Percentiles rank a stretch among this genome's conserved stretches.
These are phyloP conservation scores for Scutellaria minor DNA, from an alignment of 257 asterid genomes.

Conservation along the genomic window DNA sequence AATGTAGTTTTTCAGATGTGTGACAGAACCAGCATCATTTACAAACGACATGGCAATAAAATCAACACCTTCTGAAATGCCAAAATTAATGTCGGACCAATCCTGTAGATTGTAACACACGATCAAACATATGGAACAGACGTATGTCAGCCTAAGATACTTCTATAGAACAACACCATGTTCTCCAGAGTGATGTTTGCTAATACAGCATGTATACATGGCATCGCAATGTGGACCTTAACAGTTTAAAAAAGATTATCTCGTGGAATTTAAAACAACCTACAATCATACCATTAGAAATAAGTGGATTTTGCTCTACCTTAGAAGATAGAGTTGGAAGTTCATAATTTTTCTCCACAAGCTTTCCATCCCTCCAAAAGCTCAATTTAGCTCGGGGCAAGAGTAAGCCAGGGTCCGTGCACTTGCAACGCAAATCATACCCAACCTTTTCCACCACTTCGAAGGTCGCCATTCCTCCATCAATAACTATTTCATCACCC, in stretches of 20 bases:
- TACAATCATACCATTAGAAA: not conserved
- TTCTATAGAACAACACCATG: not conserved
- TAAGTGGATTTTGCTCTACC: conserved; percentile 43
- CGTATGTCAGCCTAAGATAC: no score
- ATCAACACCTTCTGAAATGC: conserved; percentile 78
- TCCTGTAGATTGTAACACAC: conserved; percentile 50
- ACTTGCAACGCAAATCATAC: conserved; percentile 69
- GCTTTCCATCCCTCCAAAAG: conserved; percentile 86
- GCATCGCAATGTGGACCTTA: not conserved
- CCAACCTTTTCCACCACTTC: conserved; percentile 75
- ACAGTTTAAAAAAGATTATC: not conserved
- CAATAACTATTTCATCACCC: conserved; percentile 81
- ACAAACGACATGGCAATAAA: conserved; percentile 87
- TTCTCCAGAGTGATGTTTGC: not conserved
- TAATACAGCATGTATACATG: not conserved
- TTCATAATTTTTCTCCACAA: conserved; percentile 54
- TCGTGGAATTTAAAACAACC: not conserved
- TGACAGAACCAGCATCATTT: conserved; percentile 66
- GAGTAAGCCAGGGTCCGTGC: conserved; percentile 79
- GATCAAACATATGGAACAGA: not conserved
- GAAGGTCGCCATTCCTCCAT: conserved; percentile 92
- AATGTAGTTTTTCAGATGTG: conserved; percentile 63
- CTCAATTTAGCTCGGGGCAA: conserved; percentile 82
- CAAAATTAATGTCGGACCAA: conserved; percentile 78
- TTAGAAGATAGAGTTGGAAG: conserved; percentile 72